Conservation (phyloP, 164 flowering plant genomes). For the Magnolia kwangsiensis region DNA sequence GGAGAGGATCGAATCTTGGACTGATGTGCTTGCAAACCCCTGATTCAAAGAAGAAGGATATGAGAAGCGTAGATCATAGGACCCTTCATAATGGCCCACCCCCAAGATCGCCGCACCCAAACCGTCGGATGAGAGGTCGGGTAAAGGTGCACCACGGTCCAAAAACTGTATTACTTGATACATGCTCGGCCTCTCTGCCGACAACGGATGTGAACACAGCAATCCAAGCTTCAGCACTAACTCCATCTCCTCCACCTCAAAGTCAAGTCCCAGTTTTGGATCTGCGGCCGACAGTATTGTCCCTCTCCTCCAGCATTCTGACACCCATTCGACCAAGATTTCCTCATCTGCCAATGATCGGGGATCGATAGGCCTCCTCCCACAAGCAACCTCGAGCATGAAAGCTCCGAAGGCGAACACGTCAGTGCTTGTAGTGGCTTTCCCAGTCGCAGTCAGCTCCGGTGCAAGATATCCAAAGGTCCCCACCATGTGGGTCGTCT, state of each 20-base stretch:
- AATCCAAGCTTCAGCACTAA: constrained; percentile 23
- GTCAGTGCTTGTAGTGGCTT: not conserved
- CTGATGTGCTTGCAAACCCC: not conserved
- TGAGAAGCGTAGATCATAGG: not conserved
- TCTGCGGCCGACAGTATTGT: constrained; percentile 13
- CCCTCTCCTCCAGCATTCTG: constrained; percentile 9
- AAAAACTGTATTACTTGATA: constrained; percentile 16
- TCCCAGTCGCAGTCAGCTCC: too few species aligned
- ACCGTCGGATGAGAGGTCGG: not conserved
- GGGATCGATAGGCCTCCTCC: constrained; percentile 2
- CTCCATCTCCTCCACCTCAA: constrained; percentile 19
- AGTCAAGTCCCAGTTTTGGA: constrained; percentile 7
- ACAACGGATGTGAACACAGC: constrained; percentile 13
- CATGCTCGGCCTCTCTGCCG: constrained; percentile 16
- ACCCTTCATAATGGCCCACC: not conserved
- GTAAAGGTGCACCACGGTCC: not conserved
- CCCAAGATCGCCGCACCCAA: not conserved
- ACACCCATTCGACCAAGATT: constrained; percentile 23
- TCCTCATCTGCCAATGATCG: constrained; percentile 27
- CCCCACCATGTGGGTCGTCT: too few species aligned
- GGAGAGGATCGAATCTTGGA: not conserved
- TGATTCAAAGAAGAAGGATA: constrained; percentile 2
- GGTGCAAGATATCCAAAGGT: too few species aligned
- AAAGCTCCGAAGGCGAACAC: not conserved
- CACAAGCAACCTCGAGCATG: not conserved